These are phyloP conservation scores for Candida dajiaensis DNA, from an alignment of 805 yeast genomes.

Conservation along the genomic window DNA sequence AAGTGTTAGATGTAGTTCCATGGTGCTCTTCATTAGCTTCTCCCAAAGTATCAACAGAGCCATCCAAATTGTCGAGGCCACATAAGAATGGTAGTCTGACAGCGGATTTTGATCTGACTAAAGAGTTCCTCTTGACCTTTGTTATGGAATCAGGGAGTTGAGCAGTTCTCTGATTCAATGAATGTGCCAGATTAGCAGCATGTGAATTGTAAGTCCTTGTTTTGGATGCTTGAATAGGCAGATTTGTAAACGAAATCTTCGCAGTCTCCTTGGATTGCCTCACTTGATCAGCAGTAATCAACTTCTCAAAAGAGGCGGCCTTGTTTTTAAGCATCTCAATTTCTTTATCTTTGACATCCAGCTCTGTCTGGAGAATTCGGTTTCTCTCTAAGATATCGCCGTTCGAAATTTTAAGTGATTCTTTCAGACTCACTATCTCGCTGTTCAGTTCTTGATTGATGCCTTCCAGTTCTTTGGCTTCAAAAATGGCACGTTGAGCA, in stretches of 20 bases:
- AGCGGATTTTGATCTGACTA: neutral
- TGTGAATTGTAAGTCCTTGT: neutral
- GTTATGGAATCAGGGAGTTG: neutral
- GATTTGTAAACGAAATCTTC: neutral
- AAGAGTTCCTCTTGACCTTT: neutral
- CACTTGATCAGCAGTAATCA: neutral
- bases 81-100: neutral
- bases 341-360: constrained; percentile 61
- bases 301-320: constrained; percentile 49
- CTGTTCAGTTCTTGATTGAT: constrained; percentile 35
- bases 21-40: neutral
- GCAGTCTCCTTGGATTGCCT: neutral
- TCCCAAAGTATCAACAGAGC: neutral
- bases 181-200: constrained; percentile 2
- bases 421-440: constrained; percentile 13
- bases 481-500: constrained; percentile 56
- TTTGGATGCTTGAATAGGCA: neutral
- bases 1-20: neutral
- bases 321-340: constrained; percentile 51
- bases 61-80: neutral
- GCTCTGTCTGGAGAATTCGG: constrained; percentile 43
- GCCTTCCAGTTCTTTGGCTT: constrained; percentile 38
- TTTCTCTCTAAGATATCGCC: constrained; percentile 38
- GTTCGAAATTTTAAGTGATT: constrained; percentile 3
- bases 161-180: constrained; percentile 2